These are phyloP conservation scores for Nicotiana sylvestris DNA, from an alignment of 257 asterid genomes.

Conservation along the genomic window DNA sequence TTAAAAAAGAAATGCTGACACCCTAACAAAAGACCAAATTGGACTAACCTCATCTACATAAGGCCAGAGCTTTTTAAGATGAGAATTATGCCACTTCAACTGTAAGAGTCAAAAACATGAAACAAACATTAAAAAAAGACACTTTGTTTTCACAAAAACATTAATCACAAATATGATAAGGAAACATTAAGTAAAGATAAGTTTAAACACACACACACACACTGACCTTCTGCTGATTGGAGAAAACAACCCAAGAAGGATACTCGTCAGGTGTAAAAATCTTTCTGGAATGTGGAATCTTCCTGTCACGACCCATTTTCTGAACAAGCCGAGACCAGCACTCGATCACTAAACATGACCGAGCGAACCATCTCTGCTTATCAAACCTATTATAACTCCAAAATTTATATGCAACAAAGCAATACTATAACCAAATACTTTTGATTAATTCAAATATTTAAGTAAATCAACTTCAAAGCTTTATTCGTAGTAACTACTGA, in stretches of 20 bases:
- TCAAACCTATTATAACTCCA: too few relatives aligned
- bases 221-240: conserved; percentile 87
- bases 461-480: too few relatives aligned
- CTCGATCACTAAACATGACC: too few relatives aligned
- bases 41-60: conserved; percentile 62
- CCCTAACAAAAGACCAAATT: background rate
- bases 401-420: too few relatives aligned
- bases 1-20: background rate
- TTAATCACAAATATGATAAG: background rate
- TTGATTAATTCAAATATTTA: too few relatives aligned
- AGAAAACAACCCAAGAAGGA: conserved; percentile 95
- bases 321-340: too few relatives aligned
- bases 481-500: too few relatives aligned
- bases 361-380: too few relatives aligned
- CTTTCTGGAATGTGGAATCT: conserved; percentile 55
- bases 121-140: background rate
- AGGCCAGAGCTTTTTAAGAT: conserved; percentile 96
- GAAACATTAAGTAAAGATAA: background rate
- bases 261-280: conserved; percentile 72
- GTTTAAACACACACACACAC: too few relatives aligned
- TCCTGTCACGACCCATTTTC: too few relatives aligned
- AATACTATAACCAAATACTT: too few relatives aligned
- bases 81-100: conserved; percentile 88
- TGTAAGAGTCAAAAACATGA: conserved; percentile 20
- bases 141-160: conserved; percentile 14